phyloP scores from a whole-genome alignment of 2,329 filamentous ascomycete genomes.

The Claviceps fusiformis region DNA sequence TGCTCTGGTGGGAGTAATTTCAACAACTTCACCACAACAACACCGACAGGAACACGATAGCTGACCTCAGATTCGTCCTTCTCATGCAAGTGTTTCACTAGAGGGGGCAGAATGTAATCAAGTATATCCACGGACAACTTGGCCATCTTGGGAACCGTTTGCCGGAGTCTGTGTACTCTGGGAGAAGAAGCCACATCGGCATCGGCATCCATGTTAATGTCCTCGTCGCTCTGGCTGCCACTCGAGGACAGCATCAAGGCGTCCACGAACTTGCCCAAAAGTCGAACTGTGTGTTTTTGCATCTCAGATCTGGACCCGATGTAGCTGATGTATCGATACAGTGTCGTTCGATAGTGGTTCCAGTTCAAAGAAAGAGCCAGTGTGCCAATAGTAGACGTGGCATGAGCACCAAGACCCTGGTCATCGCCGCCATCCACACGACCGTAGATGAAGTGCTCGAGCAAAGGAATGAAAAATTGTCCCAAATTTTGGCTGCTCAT shows the following conservation, averaged over 20 bases:
- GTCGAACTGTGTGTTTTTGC: conserved; percentile 72
- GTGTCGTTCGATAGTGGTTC: conserved; percentile 75
- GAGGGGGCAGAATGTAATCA: conserved; percentile 60
- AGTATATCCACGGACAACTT: conserved; percentile 62
- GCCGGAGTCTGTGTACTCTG: conserved; percentile 35
- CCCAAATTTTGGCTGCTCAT: conserved; percentile 67
- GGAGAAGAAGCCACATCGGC: conserved; percentile 15
- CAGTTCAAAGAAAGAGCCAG: conserved; percentile 71
- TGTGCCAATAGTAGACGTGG: conserved; percentile 64
- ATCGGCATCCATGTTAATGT: conserved; percentile 19
- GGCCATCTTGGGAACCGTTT: conserved; percentile 50
- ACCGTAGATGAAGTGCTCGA: conserved; percentile 90
- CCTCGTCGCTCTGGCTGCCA: conserved; percentile 20
- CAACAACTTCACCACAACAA: conserved; percentile 78
- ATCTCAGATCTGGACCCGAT: conserved; percentile 67
- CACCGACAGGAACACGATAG: conserved; percentile 76
- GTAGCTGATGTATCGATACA: conserved; percentile 74
- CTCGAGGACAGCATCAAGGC: conserved; percentile 48
- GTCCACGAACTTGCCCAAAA: conserved; percentile 72
- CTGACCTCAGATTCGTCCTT: conserved; percentile 94
- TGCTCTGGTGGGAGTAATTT: conserved; percentile 62
- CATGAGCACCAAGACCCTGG: conserved; percentile 75
- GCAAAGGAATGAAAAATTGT: conserved; percentile 76
- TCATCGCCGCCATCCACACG: conserved; percentile 60
- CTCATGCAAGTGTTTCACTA: conserved; percentile 77